A percentile compares a stretch with the other conserved stretches of the same genome.
Conservation (phyloP, 169 alveolate genomes). For the Hepatocystis sp. region DNA sequence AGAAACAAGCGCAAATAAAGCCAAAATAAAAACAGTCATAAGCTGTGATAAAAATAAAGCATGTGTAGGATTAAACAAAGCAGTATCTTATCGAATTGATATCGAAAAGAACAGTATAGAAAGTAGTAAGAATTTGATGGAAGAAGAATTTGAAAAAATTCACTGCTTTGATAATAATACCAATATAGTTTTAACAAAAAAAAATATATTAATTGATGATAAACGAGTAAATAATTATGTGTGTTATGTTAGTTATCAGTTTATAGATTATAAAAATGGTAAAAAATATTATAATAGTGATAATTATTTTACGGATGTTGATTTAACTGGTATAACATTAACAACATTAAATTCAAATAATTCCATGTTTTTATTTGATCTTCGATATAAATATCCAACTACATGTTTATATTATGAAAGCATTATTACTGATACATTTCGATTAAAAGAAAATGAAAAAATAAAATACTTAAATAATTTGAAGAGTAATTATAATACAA, state of each 20-base stretch:
- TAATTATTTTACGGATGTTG: constrained; percentile 33
- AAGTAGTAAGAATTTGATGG: constrained; percentile 19
- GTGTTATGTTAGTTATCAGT: constrained; percentile 42
- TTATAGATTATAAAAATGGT: constrained; percentile 59
- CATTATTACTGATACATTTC: constrained; percentile 24
- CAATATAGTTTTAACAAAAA: constrained; percentile 46
- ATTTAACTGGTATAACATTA: constrained; percentile 63
- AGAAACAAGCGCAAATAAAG: background rate
- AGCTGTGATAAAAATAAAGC: constrained; percentile 17
- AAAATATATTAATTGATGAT: constrained; percentile 63
- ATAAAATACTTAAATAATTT: constrained; percentile 16
- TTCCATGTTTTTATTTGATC: constrained; percentile 63
- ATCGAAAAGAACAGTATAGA: constrained; percentile 29
- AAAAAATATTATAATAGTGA: constrained; percentile 56
- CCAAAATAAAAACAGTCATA: constrained; percentile 17
- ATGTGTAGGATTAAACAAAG: constrained; percentile 19
- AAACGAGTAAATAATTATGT: constrained; percentile 42
- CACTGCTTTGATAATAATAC: constrained; percentile 36
- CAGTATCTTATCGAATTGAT: constrained; percentile 54
- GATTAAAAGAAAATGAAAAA: constrained; percentile 11
- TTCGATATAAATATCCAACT: constrained; percentile 59
- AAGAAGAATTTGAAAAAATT: constrained; percentile 62
- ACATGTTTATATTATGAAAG: constrained; percentile 60
- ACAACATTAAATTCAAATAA: constrained; percentile 53
- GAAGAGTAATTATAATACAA: constrained; percentile 44